Evolutionary conservation across 768 basidiomycete species (phyloP), one percentile per base, ranked within the genome.

Genomic region (Cubamyces sp.): DNA sequence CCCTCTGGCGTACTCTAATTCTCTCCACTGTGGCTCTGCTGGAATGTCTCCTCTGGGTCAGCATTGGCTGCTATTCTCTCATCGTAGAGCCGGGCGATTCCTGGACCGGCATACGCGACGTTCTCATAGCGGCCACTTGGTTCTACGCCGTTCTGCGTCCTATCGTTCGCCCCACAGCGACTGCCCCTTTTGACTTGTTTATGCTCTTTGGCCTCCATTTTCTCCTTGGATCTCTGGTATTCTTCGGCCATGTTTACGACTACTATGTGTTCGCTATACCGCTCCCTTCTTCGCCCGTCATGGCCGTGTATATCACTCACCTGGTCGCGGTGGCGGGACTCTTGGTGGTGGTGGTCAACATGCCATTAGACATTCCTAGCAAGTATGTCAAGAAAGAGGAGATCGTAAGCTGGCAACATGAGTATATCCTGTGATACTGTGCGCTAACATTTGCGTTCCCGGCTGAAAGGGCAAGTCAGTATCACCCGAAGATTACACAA

Each of bases 401-500:
- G 21, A 88, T 92, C 67, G 91, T 91, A 66, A 69, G 87, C 77
- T 19, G 6, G 52, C 21, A 7, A 26, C 7, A 5, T 16, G 5
- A 56, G 42, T 11, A 34, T 5, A 1, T 6, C 11, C 47, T 34
- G 39, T 42, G 48, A 5, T 53, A 14, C 37, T 3, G 9, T 54
- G 16, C 30, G 9, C 15, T 50, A 15, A 23, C 37, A n/a, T 40
- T 16, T 21, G 57, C 21, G 21, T 37, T 53, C 23, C 12, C 30
- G 18, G 11, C 16, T 55, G 28, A 4, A 45, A 88, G 87, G 86
- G 85, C 7, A 69, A 70, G 18, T 74, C 79, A 3, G 74, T 87
- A n/a, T 82, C 85, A 2, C 88, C 86, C 0, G 92, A 94, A 69
- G 91, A 93, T 66, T 92, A 92, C 68, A 86, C 87, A 0, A 76